Percentiles rank a stretch among this genome's conserved stretches.
These are phyloP conservation scores for Phialocephala sp. DNA, from an alignment of 2,329 filamentous ascomycete species.

Conservation along the genomic window DNA sequence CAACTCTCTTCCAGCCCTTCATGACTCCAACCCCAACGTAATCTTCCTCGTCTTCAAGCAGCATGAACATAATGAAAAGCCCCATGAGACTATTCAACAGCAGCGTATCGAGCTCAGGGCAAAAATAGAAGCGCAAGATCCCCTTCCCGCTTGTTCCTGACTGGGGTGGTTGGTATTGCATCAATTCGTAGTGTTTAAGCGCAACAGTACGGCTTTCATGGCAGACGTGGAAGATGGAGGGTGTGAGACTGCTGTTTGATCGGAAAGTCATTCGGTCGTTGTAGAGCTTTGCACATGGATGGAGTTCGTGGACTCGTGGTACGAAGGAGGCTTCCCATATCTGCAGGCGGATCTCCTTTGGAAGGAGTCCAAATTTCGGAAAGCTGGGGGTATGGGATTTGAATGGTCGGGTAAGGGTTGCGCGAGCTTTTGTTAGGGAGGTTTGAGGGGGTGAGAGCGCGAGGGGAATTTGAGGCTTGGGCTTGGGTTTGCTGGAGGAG, in stretches of 20 bases:
- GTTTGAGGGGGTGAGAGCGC: conserved; percentile 3
- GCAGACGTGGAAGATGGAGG: conserved; percentile 37
- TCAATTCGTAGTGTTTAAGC: conserved; percentile 35
- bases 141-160: conserved; percentile 33
- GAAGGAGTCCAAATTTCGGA: conserved; percentile 34
- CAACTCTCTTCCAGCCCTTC: conserved; percentile 41
- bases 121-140: conserved; percentile 41
- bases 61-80: conserved; percentile 41
- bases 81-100: conserved; percentile 41
- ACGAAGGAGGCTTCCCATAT: conserved; percentile 38
- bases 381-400: conserved; percentile 28
- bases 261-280: conserved; percentile 42
- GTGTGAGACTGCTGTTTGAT: conserved; percentile 38
- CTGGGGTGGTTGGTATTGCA: conserved; percentile 35
- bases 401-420: conserved; percentile 52
- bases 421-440: conserved; percentile 75
- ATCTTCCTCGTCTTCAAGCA: conserved; percentile 38
- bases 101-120: conserved; percentile 37
- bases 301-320: conserved; percentile 41
- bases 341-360: conserved; percentile 37
- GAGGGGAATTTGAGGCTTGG: conserved; percentile 9
- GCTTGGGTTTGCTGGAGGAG: neutral
- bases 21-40: conserved; percentile 35
- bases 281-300: conserved; percentile 41
- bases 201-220: conserved; percentile 38